Conservation (phyloP, 73 alveolate species). For the Paramecium biaurelia region DNA sequence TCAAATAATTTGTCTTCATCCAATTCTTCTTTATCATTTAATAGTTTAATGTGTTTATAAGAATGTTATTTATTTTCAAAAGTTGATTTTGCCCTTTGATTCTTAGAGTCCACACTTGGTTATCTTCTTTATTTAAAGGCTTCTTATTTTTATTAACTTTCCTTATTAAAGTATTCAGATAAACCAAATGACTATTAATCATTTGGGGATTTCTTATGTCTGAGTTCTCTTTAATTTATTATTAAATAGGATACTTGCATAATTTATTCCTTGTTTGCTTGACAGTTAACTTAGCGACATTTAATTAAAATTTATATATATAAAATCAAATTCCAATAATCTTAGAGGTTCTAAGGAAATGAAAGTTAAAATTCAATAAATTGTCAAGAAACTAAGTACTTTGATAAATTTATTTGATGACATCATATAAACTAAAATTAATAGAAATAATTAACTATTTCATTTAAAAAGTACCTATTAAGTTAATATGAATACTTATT, state of each 20-base stretch:
- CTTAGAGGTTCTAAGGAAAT: neutral
- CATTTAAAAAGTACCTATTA: neutral
- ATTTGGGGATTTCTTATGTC: slow-evolving; percentile 38
- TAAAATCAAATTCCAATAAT: neutral
- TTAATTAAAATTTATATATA: neutral
- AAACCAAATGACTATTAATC: slow-evolving; percentile 37
- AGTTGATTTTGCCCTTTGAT: slow-evolving; percentile 1
- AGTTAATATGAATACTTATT: neutral
- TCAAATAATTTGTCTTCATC: slow-evolving; percentile 3
- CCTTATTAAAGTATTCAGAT: neutral
- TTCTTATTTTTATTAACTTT: neutral
- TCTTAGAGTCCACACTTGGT: neutral
- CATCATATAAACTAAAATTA: neutral
- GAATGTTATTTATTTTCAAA: neutral
- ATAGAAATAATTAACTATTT: neutral
- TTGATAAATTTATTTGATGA: neutral
- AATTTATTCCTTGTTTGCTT: slow-evolving; percentile 25
- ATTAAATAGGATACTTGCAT: slow-evolving; percentile 34
- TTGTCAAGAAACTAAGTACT: neutral
- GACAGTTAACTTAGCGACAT: slow-evolving; percentile 41
- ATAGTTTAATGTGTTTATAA: neutral
- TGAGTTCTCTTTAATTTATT: slow-evolving; percentile 40
- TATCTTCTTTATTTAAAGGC: neutral
- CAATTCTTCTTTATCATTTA: neutral
- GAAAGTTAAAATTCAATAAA: neutral